Conservation (phyloP, 306 rosid genomes). For the Psophocarpus tetragonolobus region DNA sequence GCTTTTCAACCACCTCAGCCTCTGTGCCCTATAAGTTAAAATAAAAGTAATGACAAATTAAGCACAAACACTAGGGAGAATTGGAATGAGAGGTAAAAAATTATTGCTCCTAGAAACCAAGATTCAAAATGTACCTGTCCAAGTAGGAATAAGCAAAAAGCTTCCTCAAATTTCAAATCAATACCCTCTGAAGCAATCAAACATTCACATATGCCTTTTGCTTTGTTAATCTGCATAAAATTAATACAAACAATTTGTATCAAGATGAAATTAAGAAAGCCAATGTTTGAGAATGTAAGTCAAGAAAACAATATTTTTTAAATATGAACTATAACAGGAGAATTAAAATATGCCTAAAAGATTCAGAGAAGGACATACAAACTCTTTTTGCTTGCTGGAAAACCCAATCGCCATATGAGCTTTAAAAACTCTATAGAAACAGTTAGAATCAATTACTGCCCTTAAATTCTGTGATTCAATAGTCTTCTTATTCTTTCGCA, state of each 20-base stretch:
- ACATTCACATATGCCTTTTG: conserved; percentile 84
- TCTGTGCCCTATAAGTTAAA: conserved; percentile 69
- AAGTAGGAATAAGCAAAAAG: conserved; percentile 78
- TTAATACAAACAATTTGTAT: conserved; percentile 21
- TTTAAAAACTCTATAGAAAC: conserved; percentile 71
- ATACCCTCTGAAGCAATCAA: conserved; percentile 77
- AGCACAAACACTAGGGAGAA: conserved; percentile 18
- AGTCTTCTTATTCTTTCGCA: conserved; percentile 90
- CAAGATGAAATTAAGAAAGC: conserved; percentile 21
- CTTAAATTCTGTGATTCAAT: conserved; percentile 92
- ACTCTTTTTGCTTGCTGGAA: conserved; percentile 76
- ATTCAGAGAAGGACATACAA: conserved; percentile 59
- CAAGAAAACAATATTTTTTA: not conserved
- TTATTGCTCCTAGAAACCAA: conserved; percentile 36
- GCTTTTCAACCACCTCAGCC: conserved; percentile 73
- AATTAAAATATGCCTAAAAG: conserved; percentile 28
- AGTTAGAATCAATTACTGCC: conserved; percentile 74
- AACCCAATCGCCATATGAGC: conserved; percentile 92
- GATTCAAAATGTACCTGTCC: conserved; percentile 62
- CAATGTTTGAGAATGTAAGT: conserved; percentile 9
- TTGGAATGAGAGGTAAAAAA: conserved; percentile 1
- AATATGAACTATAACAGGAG: not conserved
- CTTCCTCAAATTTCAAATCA: conserved; percentile 87
- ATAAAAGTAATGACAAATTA: conserved; percentile 26
- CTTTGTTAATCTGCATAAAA: conserved; percentile 67